Evolutionary conservation across 768 basidiomycete species (phyloP).

Genomic region (Tulasnella sp.): DNA sequence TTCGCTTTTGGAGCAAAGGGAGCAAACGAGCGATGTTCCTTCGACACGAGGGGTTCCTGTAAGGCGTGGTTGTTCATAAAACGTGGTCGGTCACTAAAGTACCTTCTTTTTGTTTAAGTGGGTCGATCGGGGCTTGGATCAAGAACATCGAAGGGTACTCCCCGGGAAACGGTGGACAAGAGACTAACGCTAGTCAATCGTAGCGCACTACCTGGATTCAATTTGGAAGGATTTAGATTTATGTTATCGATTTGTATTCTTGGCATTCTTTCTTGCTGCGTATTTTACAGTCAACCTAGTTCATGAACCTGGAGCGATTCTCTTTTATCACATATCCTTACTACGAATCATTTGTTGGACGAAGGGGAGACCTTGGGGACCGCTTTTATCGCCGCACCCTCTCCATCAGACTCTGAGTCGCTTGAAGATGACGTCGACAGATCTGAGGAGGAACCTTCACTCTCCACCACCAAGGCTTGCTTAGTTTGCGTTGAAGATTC

Average conservation of each 20-base stretch:
- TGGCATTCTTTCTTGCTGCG: background rate
- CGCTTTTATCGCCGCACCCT: too few relatives aligned
- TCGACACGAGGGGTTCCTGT: constrained; percentile 97
- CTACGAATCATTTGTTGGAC: too few relatives aligned
- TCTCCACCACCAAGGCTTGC: background rate
- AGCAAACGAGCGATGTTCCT: constrained; percentile 94
- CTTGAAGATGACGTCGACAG: too few relatives aligned
- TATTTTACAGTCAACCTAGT: too few relatives aligned
- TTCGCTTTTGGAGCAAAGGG: constrained; percentile 98
- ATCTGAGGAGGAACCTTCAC: too few relatives aligned
- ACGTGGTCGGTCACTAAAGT: background rate
- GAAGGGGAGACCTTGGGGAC: too few relatives aligned
- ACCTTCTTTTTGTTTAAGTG: constrained; percentile 43
- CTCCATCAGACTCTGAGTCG: too few relatives aligned
- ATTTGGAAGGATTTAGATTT: background rate
- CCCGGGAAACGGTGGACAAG: background rate
- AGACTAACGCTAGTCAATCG: background rate
- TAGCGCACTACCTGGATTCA: background rate
- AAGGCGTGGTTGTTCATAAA: constrained; percentile 33
- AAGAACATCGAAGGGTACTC: constrained; percentile 64
- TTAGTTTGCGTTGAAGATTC: constrained; percentile 1
- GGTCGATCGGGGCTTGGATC: constrained; percentile 95
- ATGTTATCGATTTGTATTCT: background rate
- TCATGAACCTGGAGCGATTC: too few relatives aligned
- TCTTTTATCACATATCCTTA: too few relatives aligned